Conservation (phyloP, 345 rosid genomes). For the Cardamine resedifolia region DNA sequence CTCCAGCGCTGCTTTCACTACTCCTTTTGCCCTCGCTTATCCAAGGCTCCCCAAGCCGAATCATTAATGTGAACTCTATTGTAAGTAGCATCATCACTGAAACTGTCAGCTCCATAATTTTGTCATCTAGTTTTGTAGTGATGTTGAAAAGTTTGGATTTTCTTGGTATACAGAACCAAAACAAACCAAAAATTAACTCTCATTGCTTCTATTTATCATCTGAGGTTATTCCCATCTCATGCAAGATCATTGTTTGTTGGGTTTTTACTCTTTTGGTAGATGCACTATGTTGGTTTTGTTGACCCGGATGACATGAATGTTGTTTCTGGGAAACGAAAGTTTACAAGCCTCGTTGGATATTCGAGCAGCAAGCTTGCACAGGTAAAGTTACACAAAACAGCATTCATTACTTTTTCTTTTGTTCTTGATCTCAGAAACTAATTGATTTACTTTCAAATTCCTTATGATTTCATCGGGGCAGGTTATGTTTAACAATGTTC, state of each 20-base stretch:
- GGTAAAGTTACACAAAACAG: conserved; percentile 44
- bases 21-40: conserved; percentile 88
- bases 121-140: neutral
- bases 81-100: conserved; percentile 51
- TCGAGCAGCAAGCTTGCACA: conserved; percentile 89
- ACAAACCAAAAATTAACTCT: neutral
- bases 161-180: neutral
- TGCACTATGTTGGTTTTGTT: conserved; percentile 90
- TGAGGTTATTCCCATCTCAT: neutral
- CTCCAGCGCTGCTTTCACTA: conserved; percentile 79
- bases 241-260: conserved; percentile 18
- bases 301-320: conserved; percentile 90
- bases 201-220: neutral
- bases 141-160: neutral
- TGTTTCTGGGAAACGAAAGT: conserved; percentile 71
- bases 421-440: conserved; percentile 16
- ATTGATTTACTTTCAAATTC: conserved; percentile 3
- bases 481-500: conserved; percentile 87
- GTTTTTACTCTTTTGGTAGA: conserved; percentile 48
- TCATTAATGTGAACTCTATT: conserved; percentile 85
- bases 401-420: neutral
- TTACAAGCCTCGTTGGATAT: conserved; percentile 73
- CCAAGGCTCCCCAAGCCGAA: conserved; percentile 81
- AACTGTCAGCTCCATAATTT: neutral
- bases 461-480: conserved; percentile 26